phyloP scores from a whole-genome alignment of 768 basidiomycete genomes.

The Psilocybe cubensis region DNA sequence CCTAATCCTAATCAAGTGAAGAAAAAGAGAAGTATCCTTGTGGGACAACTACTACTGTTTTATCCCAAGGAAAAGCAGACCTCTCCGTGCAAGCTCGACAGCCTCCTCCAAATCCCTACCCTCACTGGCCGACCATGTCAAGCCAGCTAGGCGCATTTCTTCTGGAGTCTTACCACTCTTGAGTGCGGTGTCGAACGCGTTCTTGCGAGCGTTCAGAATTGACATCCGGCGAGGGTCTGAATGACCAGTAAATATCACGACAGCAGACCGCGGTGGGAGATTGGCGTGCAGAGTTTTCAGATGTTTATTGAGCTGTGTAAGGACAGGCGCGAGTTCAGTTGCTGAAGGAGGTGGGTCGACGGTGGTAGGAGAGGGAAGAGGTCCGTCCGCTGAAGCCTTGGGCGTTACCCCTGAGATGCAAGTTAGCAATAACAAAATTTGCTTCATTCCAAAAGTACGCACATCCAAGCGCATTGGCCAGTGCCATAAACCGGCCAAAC shows the following conservation, averaged over 20 bases:
- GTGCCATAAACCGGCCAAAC: slow-evolving; percentile 82
- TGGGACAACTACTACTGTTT: slow-evolving; percentile 38
- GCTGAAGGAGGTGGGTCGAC: slow-evolving; percentile 34
- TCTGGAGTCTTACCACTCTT: slow-evolving; percentile 58
- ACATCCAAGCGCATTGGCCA: slow-evolving; percentile 88
- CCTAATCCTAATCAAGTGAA: too few species aligned
- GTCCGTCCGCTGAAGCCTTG: slow-evolving; percentile 46
- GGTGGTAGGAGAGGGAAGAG: slow-evolving; percentile 16
- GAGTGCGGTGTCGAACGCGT: slow-evolving; percentile 70
- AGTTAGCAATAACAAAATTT: background rate
- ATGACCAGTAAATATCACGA: slow-evolving; percentile 89
- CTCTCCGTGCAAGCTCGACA: slow-evolving; percentile 79
- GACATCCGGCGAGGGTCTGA: slow-evolving; percentile 86
- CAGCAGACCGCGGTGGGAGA: slow-evolving; percentile 79
- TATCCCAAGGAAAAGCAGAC: slow-evolving; percentile 80
- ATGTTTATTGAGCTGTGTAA: slow-evolving; percentile 60
- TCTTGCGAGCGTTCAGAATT: slow-evolving; percentile 68
- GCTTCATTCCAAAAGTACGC: slow-evolving; percentile 30
- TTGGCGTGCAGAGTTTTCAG: slow-evolving; percentile 64
- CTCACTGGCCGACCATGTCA: slow-evolving; percentile 78
- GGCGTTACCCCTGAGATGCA: slow-evolving; percentile 60
- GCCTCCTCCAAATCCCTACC: slow-evolving; percentile 80
- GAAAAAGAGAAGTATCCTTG: too few species aligned
- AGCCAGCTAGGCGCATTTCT: slow-evolving; percentile 47
- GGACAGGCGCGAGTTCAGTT: slow-evolving; percentile 36